Evolutionary conservation across 2,329 filamentous ascomycete species (phyloP), one percentile per base, ranked within the genome.

Genomic region (Verticillium albo-atrum): DNA sequence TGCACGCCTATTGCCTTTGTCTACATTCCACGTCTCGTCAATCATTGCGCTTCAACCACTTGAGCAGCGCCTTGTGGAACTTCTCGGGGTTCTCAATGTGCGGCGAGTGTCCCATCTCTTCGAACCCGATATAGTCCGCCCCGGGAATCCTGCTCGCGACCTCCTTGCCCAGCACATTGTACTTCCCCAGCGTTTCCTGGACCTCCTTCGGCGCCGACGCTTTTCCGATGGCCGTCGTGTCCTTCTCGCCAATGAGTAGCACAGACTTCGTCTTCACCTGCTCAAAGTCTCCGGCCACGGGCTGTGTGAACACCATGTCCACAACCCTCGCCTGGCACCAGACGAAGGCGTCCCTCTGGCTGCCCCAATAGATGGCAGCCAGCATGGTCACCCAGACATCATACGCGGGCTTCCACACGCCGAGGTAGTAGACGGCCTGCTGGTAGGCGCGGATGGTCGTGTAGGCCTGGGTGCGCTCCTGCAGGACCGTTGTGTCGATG

Each of bases 351-450:
- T 71, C 66, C 32, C 75, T 76, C 62, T 75, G 61, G 28, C 73
- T 71, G 6, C 80, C 77, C 57, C 74, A 63, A 70, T 85, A 85
- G 56, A 84, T 74, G 58, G 79, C 77, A 60, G 77, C 73, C 17
- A 82, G 74, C 82, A 85, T 84, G 51, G 77, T 74, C 55, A 83
- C 82, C 81, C 81, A 84, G 14, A 75, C 70, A 62, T 83, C 81
- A 68, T 84, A 85, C 10, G 72, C 71, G 2, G 72, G 66, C 47
- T 74, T 68, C 82, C 82, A 84, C 23, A 74, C 71, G 47, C 75
- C 74, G 3, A 75, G 73, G 65, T 82, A 82, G 69, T 82, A 82
- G 17, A 78, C 76, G 5, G 68, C 64, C 62, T 80, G 75, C 69
- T 82, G 73, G 66, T 82, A 82, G 27, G 64, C 71, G 47, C 71